These are phyloP conservation scores for Amanita molliuscula DNA, from an alignment of 768 basidiomycete genomes.

Conservation along the genomic window DNA sequence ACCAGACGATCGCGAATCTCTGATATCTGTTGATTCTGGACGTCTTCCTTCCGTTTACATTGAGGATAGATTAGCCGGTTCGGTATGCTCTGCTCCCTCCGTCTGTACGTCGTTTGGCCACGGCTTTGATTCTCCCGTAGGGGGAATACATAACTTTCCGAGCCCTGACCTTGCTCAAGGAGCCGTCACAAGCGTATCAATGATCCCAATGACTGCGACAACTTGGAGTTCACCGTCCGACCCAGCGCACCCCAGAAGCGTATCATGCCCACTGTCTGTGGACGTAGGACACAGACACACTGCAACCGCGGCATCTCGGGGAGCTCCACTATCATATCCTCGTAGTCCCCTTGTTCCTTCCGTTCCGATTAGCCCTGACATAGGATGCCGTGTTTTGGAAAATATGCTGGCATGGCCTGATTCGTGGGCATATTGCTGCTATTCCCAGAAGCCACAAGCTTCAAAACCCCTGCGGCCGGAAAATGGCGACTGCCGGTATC, in stretches of 20 bases:
- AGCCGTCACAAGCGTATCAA: constrained; percentile 42
- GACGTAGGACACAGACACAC: constrained; percentile 34
- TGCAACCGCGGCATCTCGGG: constrained; percentile 29
- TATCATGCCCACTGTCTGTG: constrained; percentile 27
- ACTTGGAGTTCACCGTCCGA: constrained; percentile 34
- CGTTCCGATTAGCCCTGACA: constrained; percentile 29
- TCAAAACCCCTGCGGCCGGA: not conserved
- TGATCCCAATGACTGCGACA: constrained; percentile 37
- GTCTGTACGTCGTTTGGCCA: constrained; percentile 46
- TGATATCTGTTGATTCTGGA: constrained; percentile 21
- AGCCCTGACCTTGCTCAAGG: constrained; percentile 53
- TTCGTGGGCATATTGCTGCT: constrained; percentile 3
- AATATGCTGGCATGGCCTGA: constrained; percentile 8
- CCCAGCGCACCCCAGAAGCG: constrained; percentile 19
- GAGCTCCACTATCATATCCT: constrained; percentile 25
- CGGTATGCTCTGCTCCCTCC: constrained; percentile 45
- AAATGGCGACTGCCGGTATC: not conserved
- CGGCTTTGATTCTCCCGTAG: constrained; percentile 25
- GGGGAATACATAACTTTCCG: constrained; percentile 28
- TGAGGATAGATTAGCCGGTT: constrained; percentile 42
- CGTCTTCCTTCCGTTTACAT: constrained; percentile 45
- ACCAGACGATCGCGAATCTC: constrained; percentile 27
- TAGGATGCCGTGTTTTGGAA: constrained; percentile 25
- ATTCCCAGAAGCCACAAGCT: not conserved
- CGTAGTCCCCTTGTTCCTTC: constrained; percentile 25